Base-by-base conservation (phyloP, 1,139 yeast genomes). In the Meyerozyma athensensis region DNA sequence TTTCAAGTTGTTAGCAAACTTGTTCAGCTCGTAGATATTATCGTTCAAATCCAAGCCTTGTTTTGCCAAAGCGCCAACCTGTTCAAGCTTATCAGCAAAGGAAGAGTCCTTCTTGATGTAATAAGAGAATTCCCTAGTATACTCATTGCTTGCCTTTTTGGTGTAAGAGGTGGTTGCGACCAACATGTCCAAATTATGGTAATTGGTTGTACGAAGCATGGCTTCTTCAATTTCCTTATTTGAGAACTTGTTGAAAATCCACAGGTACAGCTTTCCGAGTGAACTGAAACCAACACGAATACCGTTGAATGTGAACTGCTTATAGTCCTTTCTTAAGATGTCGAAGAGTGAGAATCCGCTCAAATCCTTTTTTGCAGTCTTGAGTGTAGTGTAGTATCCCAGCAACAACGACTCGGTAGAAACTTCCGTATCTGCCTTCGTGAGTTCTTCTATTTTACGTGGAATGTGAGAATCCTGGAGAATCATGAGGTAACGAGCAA, bases 261-360 rank as follows among this genome's bases (percentile, higher is more conserved):
- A 81, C n/a, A 63, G 61, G 31, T 82, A 59, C 0, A 89, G 69
- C 53, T 77, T 80, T 2, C 84, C 86, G 14, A 83, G 65, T 0
- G 96, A 83, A 38, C 92, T 76, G 49, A 89, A 81, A 0, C 97
- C 97, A 22, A 86, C 68, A 7, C 53, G 58, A 2, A 49, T 47
- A 9, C 58, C 57, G 1, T 48, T 50, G 42, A 76, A 75, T 4
- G 59, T 63, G 64, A 84, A 89, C 49, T 79, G 81, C 53, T 90
- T 90, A 59, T 85, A 90, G 55, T 90, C 98, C 56, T 87, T 89
- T 33, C 81, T 65, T 34, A 90, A 64, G 12, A 90, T 58, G 38
- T 86, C 95, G 5, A 54, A 52, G 9, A 79, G 61, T 1, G 74
- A 52, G 36, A 89, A 66, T 0, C 86, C 87, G 2, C 58, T 54